phyloP scores from a whole-genome alignment of 2,329 filamentous ascomycete genomes.

The Leptoxyphium fumago region DNA sequence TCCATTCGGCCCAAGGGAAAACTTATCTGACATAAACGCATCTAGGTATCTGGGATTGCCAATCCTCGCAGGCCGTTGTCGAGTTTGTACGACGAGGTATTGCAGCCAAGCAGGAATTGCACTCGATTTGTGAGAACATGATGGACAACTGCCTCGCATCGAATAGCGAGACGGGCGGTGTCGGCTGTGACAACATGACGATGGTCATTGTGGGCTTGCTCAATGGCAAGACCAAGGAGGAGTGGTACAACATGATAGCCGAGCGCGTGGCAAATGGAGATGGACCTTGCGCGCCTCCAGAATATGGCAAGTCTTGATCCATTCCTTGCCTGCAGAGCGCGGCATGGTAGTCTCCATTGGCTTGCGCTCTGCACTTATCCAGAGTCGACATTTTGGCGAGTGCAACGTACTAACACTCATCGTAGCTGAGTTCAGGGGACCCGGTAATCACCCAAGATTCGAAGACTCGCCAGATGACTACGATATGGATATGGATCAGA shows the following conservation, averaged over 20 bases:
- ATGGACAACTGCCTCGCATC: conserved; percentile 99
- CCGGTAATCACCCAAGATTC: conserved; percentile 35
- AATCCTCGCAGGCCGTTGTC: conserved; percentile 91
- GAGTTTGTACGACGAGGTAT: conserved; percentile 96
- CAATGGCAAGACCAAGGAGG: conserved; percentile 81
- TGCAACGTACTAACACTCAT: neutral
- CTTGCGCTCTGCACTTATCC: neutral
- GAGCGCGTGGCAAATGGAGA: conserved; percentile 91
- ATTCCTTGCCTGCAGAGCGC: conserved; percentile 3
- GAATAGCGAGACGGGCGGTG: conserved; percentile 93
- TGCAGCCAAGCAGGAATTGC: conserved; percentile 85
- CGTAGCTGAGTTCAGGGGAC: conserved; percentile 36
- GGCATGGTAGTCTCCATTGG: neutral
- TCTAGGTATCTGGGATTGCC: conserved; percentile 96
- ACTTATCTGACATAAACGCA: no score
- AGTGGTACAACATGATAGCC: conserved; percentile 95
- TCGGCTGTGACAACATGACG: conserved; percentile 99
- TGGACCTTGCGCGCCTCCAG: conserved; percentile 92
- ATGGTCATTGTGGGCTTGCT: conserved; percentile 85
- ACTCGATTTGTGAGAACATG: conserved; percentile 98
- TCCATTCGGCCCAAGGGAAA: neutral
- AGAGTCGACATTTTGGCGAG: neutral
- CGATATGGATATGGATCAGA: conserved; percentile 57
- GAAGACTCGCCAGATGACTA: conserved; percentile 43
- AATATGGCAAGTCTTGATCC: conserved; percentile 77